These are phyloP conservation scores for Stachybotrys echinatus DNA, from an alignment of 2,329 filamentous ascomycete genomes.

Conservation along the genomic window DNA sequence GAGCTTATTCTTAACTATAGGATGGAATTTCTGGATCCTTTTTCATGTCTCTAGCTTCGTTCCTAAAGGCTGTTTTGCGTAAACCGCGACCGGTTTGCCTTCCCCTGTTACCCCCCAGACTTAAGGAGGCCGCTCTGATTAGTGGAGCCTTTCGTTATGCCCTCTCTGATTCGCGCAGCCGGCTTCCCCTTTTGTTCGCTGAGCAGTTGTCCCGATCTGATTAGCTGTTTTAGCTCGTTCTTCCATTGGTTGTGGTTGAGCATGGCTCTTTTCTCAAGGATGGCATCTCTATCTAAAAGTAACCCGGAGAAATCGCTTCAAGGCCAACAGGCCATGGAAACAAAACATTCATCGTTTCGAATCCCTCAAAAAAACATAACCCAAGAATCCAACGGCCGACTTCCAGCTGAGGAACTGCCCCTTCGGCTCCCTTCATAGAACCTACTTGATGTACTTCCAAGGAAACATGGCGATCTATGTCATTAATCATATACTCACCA, in stretches of 20 bases:
- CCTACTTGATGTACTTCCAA: conserved; percentile 4
- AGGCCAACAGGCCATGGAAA: conserved; percentile 15
- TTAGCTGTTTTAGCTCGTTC: not conserved
- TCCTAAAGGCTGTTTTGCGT: no score
- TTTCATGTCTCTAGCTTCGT: no score
- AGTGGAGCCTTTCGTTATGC: not conserved
- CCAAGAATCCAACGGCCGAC: conserved; percentile 14
- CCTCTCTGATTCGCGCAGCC: not conserved
- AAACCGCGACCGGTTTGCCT: no score
- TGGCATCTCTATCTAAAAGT: not conserved
- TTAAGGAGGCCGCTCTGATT: not conserved
- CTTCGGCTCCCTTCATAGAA: not conserved
- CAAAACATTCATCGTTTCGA: conserved; percentile 6
- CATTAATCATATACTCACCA: conserved; percentile 10
- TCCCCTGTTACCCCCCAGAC: not conserved
- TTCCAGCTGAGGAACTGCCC: conserved; percentile 8
- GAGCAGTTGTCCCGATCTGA: not conserved
- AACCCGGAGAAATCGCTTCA: not conserved
- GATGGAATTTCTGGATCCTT: no score
- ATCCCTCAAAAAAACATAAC: conserved; percentile 14
- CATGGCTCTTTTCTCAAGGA: not conserved
- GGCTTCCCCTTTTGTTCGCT: not conserved
- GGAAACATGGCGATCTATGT: conserved; percentile 16
- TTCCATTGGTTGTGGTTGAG: not conserved
- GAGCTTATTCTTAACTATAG: no score